These are phyloP conservation scores for Fraxinus paxiana DNA, from an alignment of 305 asterid genomes.

Conservation along the genomic window DNA sequence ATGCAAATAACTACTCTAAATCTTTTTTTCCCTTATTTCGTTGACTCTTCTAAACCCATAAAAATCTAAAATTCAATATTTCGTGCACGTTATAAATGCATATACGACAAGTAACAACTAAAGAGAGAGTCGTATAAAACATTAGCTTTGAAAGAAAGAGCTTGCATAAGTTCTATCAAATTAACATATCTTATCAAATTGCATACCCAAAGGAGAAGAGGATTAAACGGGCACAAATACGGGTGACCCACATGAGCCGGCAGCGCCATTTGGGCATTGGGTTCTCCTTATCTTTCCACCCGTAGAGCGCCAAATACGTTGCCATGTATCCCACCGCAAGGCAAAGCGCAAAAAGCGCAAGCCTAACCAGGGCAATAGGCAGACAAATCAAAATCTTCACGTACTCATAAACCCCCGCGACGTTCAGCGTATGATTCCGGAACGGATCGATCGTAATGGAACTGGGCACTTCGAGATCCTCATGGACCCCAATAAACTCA, in stretches of 20 bases:
- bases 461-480: conserved; percentile 55
- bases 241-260: conserved; percentile 82
- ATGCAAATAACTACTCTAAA: not conserved
- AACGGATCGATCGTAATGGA: conserved; percentile 80
- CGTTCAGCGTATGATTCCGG: conserved; percentile 50
- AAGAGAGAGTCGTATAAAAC: not conserved
- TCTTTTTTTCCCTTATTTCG: not conserved
- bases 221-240: conserved; percentile 64
- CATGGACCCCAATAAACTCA: conserved; percentile 54
- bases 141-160: not conserved
- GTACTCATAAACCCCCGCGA: conserved; percentile 91
- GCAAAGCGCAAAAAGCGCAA: conserved; percentile 57
- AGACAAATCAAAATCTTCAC: conserved; percentile 65
- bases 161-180: not conserved
- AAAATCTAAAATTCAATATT: not conserved
- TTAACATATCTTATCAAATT: not conserved
- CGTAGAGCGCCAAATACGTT: conserved; percentile 55
- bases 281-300: conserved; percentile 82
- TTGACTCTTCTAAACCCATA: not conserved
- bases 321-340: conserved; percentile 65
- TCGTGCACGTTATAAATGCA: not conserved
- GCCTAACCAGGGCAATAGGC: conserved; percentile 64
- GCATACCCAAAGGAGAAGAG: conserved; percentile 86
- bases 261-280: conserved; percentile 91
- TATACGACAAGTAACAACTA: not conserved